These are phyloP conservation scores for Orobanche coerulescens DNA, from an alignment of 257 asterid genomes.

Conservation along the genomic window DNA sequence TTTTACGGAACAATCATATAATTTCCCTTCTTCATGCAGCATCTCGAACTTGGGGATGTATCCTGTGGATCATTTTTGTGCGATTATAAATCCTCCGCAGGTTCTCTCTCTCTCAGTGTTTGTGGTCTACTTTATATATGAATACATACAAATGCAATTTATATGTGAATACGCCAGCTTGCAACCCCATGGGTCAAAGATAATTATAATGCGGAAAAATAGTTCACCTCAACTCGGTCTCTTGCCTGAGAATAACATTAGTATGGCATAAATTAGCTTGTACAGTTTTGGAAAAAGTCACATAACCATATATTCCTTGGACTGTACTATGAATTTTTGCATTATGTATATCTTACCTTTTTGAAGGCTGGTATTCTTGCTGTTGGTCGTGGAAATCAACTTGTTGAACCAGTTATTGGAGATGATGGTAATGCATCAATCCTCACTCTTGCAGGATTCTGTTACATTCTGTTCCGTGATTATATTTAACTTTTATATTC, in stretches of 20 bases:
- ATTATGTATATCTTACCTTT: conserved; percentile 21
- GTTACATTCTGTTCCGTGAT: background rate
- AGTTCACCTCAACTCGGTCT: too few species aligned
- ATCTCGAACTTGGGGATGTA: conserved; percentile 99
- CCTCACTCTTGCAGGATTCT: conserved; percentile 14
- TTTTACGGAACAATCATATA: conserved; percentile 19
- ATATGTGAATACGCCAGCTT: background rate
- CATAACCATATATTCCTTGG: background rate
- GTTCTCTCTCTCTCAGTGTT: conserved; percentile 34
- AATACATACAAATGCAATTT: background rate
- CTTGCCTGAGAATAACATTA: background rate
- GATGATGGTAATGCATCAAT: conserved; percentile 55
- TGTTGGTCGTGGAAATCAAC: conserved; percentile 92
- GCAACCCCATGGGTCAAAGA: background rate
- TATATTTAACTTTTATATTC: conserved; percentile 17
- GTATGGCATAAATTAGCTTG: background rate
- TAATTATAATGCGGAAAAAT: too few species aligned
- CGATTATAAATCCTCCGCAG: conserved; percentile 98
- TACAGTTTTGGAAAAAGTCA: background rate
- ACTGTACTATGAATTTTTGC: background rate
- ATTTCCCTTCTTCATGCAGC: conserved; percentile 41
- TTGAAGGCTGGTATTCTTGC: conserved; percentile 96
- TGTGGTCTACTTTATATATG: background rate
- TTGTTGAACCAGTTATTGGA: conserved; percentile 76
- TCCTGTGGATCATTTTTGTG: conserved; percentile 94